These are phyloP conservation scores for Coemansia nantahalensis DNA, from an alignment of 192 early-diverging fungal genomes.

Conservation along the genomic window DNA sequence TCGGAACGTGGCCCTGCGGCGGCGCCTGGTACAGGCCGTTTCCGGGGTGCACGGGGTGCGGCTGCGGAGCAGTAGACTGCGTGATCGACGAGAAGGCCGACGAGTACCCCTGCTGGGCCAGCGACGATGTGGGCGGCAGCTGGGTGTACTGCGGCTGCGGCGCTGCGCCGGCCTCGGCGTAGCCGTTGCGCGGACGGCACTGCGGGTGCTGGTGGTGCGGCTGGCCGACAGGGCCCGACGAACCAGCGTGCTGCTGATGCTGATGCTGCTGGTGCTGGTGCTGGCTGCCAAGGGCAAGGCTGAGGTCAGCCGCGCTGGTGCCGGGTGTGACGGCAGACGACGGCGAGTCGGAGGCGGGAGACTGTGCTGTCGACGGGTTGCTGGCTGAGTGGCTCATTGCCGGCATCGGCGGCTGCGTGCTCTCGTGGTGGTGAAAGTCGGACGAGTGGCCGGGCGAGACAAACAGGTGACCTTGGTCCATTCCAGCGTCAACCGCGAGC, in stretches of 20 bases:
- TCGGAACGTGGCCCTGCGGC: constrained; percentile 22
- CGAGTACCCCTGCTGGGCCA: constrained; percentile 22
- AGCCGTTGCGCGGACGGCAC: constrained; percentile 8
- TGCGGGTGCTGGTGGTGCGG: constrained; percentile 10
- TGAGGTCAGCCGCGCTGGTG: constrained; percentile 16
- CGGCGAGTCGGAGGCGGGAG: constrained; percentile 29
- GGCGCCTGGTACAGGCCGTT: constrained; percentile 36
- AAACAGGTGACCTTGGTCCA: constrained; percentile 48
- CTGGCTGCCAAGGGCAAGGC: constrained; percentile 7
- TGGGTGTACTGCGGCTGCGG: constrained; percentile 21
- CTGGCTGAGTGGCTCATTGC: constrained; percentile 42
- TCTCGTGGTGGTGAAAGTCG: constrained; percentile 23
- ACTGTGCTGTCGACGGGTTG: constrained; percentile 29
- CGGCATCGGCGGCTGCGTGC: constrained; percentile 23
- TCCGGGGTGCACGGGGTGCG: constrained; percentile 11
- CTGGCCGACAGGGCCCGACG: neutral
- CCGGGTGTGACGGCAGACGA: constrained; percentile 25
- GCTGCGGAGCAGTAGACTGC: constrained; percentile 13
- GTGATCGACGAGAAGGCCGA: constrained; percentile 32
- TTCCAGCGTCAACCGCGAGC: constrained; percentile 2
- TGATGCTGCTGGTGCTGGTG: constrained; percentile 12
- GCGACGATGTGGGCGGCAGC: constrained; percentile 25
- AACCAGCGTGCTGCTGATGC: too few relatives aligned
- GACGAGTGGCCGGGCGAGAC: constrained; percentile 26
- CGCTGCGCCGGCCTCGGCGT: constrained; percentile 12